phyloP scores from a whole-genome alignment of 2,329 filamentous ascomycete species.

The Cordyceps pruinosa region DNA sequence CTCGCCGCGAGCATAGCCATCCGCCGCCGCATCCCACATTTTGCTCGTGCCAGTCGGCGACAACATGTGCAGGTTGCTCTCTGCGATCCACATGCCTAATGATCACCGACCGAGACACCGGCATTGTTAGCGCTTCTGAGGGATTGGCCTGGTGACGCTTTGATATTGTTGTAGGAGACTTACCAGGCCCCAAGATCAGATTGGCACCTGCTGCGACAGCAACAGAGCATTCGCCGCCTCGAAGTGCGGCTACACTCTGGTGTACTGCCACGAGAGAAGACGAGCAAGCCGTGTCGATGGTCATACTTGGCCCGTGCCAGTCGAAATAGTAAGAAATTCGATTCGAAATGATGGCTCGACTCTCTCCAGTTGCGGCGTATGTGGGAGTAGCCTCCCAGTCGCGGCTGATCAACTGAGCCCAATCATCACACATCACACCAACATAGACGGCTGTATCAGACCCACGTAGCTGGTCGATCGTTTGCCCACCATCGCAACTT shows the following conservation, averaged over 20 bases:
- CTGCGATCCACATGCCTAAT: slow-evolving; percentile 10
- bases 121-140: no score
- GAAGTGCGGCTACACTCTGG: slow-evolving; percentile 21
- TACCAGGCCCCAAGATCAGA: slow-evolving; percentile 16
- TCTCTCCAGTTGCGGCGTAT: slow-evolving; percentile 19
- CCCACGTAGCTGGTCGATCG: neutral
- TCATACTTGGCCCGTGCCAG: slow-evolving; percentile 22
- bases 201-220: slow-evolving; percentile 35
- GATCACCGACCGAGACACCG: no score
- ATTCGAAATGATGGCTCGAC: slow-evolving; percentile 27
- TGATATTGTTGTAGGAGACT: no score
- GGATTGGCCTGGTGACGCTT: no score
- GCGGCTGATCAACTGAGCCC: neutral
- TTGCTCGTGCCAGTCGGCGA: slow-evolving; percentile 26
- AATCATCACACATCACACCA: slow-evolving; percentile 10
- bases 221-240: neutral
- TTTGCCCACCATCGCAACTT: slow-evolving; percentile 1
- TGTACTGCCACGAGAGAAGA: slow-evolving; percentile 29
- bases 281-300: slow-evolving; percentile 35
- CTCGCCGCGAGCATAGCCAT: slow-evolving; percentile 48
- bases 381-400: neutral
- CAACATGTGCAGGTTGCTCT: slow-evolving; percentile 38
- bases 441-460: neutral
- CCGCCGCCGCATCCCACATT: slow-evolving; percentile 36
- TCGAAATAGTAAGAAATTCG: slow-evolving; percentile 36